phyloP scores from a whole-genome alignment of 2,329 filamentous ascomycete species.

The Talaromyces sp. region DNA sequence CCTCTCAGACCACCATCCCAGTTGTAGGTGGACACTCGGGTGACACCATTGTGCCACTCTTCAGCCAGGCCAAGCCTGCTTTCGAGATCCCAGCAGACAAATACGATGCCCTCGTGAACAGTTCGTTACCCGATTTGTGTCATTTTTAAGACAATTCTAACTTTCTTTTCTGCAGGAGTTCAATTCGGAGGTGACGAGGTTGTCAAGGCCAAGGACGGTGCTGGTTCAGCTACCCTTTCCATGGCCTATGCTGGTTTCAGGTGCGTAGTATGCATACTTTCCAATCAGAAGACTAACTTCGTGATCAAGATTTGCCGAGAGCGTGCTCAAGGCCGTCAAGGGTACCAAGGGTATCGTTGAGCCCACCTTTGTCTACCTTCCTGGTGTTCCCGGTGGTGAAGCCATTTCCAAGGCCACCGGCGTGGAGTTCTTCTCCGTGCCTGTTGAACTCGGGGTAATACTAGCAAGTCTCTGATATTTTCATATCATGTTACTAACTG shows the following conservation, averaged over 20 bases:
- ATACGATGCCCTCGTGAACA: slow-evolving; percentile 84
- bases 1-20: slow-evolving; percentile 76
- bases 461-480: slow-evolving; percentile 6
- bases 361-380: slow-evolving; percentile 92
- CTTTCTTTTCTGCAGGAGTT: slow-evolving; percentile 50
- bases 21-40: slow-evolving; percentile 97
- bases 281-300: slow-evolving; percentile 19
- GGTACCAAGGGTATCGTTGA: slow-evolving; percentile 91
- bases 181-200: slow-evolving; percentile 98
- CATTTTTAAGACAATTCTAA: neutral
- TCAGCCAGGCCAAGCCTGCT: slow-evolving; percentile 79
- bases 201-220: slow-evolving; percentile 88
- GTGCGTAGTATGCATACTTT: slow-evolving; percentile 44
- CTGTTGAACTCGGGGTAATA: slow-evolving; percentile 90
- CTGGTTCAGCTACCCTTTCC: slow-evolving; percentile 83
- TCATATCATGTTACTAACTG: slow-evolving; percentile 18
- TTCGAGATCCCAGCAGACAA: slow-evolving; percentile 82
- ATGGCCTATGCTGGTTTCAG: slow-evolving; percentile 96
- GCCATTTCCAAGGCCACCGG: slow-evolving; percentile 79
- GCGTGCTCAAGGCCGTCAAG: slow-evolving; percentile 79
- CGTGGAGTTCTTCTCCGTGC: slow-evolving; percentile 91
- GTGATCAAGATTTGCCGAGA: slow-evolving; percentile 73
- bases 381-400: slow-evolving; percentile 80
- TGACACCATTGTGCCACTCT: slow-evolving; percentile 94
- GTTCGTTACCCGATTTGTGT: slow-evolving; percentile 41